Evolutionary conservation across 768 basidiomycete species (phyloP).

Genomic region (Galerina sulciceps): DNA sequence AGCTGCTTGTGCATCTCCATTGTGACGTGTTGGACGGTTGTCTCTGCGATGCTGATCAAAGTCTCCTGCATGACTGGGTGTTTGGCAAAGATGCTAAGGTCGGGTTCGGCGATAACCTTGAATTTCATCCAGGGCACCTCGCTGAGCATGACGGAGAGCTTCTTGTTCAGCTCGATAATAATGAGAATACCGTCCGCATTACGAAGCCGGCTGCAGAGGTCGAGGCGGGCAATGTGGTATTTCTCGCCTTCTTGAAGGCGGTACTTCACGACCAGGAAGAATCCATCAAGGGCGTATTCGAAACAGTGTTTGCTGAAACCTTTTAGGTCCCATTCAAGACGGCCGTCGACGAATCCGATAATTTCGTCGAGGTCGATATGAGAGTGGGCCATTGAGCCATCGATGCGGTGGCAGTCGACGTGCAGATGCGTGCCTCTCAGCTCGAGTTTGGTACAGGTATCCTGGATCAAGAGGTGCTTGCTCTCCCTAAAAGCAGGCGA

Average conservation of each 20-base stretch:
- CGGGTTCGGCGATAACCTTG: conserved; percentile 29
- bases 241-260: conserved; percentile 11
- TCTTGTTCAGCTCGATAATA: conserved; percentile 22
- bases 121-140: conserved; percentile 33
- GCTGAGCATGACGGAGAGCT: conserved; percentile 25
- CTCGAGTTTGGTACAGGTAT: conserved; percentile 16
- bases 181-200: conserved; percentile 17
- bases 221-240: conserved; percentile 14
- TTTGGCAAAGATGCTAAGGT: conserved; percentile 22
- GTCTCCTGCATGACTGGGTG: conserved; percentile 25
- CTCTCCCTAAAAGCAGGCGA: conserved; percentile 9
- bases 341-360: conserved; percentile 16
- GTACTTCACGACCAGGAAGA: conserved; percentile 18
- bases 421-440: conserved; percentile 19
- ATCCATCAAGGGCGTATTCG: conserved; percentile 15
- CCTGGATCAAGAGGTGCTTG: conserved; percentile 18
- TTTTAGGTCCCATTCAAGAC: conserved; percentile 18
- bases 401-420: conserved; percentile 16
- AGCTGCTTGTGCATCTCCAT: conserved; percentile 19
- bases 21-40: conserved; percentile 23
- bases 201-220: conserved; percentile 21
- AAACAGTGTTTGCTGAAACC: conserved; percentile 20
- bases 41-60: conserved; percentile 22
- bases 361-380: conserved; percentile 18
- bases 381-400: conserved; percentile 16